Conservation (phyloP, 805 yeast genomes). For the Wickerhamomyces queroliae region DNA sequence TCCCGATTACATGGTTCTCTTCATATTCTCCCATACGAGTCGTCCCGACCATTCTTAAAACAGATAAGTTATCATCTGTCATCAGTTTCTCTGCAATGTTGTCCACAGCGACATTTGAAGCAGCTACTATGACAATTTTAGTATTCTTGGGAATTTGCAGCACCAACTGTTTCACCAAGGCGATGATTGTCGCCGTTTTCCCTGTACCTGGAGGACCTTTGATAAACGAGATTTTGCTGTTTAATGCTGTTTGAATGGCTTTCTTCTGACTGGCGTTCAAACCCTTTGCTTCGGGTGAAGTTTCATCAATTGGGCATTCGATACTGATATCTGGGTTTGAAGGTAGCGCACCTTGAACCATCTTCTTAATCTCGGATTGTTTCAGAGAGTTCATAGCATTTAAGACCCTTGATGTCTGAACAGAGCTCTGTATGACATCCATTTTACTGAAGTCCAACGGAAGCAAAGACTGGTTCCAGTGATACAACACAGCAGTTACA, state of each 20-base stretch:
- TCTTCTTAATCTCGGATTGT: no score
- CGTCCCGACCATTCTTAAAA: constrained; percentile 51
- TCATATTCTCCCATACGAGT: constrained; percentile 59
- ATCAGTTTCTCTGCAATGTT: constrained; percentile 67
- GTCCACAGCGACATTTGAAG: constrained; percentile 71
- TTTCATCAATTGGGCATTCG: no score
- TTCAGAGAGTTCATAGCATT: no score
- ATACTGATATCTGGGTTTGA: constrained; percentile 53
- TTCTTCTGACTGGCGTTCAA: constrained; percentile 55
- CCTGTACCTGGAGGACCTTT: constrained; percentile 88
- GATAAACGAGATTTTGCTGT: constrained; percentile 46
- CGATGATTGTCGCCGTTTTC: constrained; percentile 67
- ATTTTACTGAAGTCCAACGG: constrained; percentile 37
- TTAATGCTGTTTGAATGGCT: constrained; percentile 42
- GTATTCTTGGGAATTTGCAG: constrained; percentile 47
- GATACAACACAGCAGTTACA: constrained; percentile 44
- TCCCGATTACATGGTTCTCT: constrained; percentile 46
- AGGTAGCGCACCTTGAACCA: no score
- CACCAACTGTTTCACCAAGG: constrained; percentile 50
- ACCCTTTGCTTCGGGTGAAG: no score
- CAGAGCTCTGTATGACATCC: constrained; percentile 52
- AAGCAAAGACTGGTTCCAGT: constrained; percentile 49
- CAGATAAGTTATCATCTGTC: constrained; percentile 40
- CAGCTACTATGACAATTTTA: constrained; percentile 69
- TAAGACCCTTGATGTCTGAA: constrained; percentile 59